Evolutionary conservation across 2,329 filamentous ascomycete species (phyloP).

Genomic region (Aspergillus versicolor): DNA sequence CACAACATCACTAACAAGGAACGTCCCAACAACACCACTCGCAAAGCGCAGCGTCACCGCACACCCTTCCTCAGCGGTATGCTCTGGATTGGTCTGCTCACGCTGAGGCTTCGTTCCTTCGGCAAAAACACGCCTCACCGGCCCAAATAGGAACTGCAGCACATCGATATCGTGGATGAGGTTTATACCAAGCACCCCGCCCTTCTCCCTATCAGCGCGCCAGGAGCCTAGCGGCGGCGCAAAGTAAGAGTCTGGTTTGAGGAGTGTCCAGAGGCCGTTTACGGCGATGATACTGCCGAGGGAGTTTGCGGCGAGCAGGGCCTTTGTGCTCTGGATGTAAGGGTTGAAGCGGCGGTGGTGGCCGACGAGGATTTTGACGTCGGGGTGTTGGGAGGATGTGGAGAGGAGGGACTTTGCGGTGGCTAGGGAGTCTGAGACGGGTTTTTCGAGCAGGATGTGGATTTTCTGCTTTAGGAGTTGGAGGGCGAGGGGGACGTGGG

Average conservation of each 20-base stretch:
- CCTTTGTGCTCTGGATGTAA: constrained; percentile 53
- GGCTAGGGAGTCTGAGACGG: constrained; percentile 45
- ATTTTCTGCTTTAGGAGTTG: constrained; percentile 49
- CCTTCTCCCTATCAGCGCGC: constrained; percentile 46
- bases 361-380: constrained; percentile 53
- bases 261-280: constrained; percentile 55
- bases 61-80: constrained; percentile 57
- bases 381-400: neutral
- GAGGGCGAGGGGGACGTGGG: constrained; percentile 53
- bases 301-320: constrained; percentile 38
- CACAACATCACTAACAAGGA: constrained; percentile 54
- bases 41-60: constrained; percentile 55
- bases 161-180: constrained; percentile 62
- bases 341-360: constrained; percentile 62
- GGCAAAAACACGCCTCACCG: constrained; percentile 52
- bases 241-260: constrained; percentile 56
- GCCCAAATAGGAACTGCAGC: constrained; percentile 57
- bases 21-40: constrained; percentile 57
- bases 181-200: constrained; percentile 58
- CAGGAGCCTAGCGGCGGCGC: constrained; percentile 46
- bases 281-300: constrained; percentile 54
- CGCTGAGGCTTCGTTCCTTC: constrained; percentile 49
- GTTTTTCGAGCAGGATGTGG: constrained; percentile 60
- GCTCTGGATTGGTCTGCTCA: constrained; percentile 21
- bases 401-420: constrained; percentile 23